Conservation (phyloP, 2,329 filamentous ascomycete species). For the Neobulgaria alba region DNA sequence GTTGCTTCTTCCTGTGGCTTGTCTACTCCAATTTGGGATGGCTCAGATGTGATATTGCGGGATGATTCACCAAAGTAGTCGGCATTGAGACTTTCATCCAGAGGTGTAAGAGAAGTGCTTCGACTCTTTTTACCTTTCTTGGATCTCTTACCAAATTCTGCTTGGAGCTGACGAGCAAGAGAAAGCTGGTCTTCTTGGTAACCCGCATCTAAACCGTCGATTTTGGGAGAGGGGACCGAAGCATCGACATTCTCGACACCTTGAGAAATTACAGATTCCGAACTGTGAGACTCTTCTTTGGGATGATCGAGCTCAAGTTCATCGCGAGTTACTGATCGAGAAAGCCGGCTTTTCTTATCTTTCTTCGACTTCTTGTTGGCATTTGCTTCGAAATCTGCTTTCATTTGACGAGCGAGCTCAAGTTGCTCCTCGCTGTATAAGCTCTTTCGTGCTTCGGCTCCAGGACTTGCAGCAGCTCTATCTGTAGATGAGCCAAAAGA, state of each 20-base stretch:
- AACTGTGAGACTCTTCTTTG: not conserved
- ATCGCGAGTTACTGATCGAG: conserved; percentile 9
- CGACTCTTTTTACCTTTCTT: conserved; percentile 31
- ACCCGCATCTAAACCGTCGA: conserved; percentile 17
- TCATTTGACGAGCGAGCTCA: conserved; percentile 22
- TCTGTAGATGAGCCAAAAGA: conserved; percentile 17
- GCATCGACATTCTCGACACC: not conserved
- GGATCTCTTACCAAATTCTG: conserved; percentile 26
- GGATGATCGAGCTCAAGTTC: not conserved
- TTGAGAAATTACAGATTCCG: not conserved
- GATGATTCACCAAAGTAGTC: conserved; percentile 15
- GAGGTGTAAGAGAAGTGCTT: conserved; percentile 21
- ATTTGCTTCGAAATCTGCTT: conserved; percentile 19
- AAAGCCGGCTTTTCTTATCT: conserved; percentile 26
- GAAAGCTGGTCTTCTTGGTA: conserved; percentile 23
- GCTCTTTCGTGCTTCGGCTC: conserved; percentile 10
- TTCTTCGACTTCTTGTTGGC: conserved; percentile 24
- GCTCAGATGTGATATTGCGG: conserved; percentile 6
- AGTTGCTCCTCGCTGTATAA: conserved; percentile 23
- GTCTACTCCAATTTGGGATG: conserved; percentile 1
- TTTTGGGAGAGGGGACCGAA: not conserved
- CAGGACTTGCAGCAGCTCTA: conserved; percentile 3
- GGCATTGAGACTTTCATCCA: conserved; percentile 8
- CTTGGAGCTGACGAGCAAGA: conserved; percentile 23
- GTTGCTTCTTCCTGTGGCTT: conserved; percentile 1